A percentile compares a stretch with the other conserved stretches of the same genome.
phyloP scores from a whole-genome alignment of 2,329 filamentous ascomycete species.

The Fusarium sp. region DNA sequence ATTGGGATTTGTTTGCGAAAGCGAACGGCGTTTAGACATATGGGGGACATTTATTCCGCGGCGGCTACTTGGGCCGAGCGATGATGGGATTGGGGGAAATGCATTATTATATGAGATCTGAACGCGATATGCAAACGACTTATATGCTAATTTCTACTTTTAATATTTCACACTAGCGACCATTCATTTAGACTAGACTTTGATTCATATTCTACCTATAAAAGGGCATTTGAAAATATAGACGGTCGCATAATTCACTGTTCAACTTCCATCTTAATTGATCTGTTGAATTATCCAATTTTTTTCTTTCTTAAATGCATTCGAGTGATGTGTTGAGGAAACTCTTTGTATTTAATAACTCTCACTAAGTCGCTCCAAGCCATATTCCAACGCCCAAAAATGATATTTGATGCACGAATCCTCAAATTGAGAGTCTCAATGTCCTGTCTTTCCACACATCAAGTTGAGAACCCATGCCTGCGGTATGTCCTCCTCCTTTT shows the following conservation, averaged over 20 bases:
- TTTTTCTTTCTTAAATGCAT: no score
- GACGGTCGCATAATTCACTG: constrained; percentile 3
- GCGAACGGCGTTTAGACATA: constrained; percentile 37
- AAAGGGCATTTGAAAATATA: constrained; percentile 26
- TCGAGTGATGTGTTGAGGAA: neutral
- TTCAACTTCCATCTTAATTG: neutral
- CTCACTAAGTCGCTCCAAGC: neutral
- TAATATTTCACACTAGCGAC: constrained; percentile 38
- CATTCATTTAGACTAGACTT: constrained; percentile 45
- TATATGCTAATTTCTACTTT: constrained; percentile 42
- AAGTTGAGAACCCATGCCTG: constrained; percentile 51
- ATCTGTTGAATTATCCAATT: neutral
- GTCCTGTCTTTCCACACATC: constrained; percentile 23
- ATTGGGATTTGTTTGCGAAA: constrained; percentile 35
- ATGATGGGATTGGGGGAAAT: constrained; percentile 31
- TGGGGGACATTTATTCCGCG: constrained; percentile 30
- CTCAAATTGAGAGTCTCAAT: neutral
- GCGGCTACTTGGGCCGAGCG: constrained; percentile 30
- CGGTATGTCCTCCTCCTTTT: constrained; percentile 45
- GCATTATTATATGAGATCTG: constrained; percentile 35
- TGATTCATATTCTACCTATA: constrained; percentile 29
- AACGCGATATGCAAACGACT: constrained; percentile 37
- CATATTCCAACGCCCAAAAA: neutral
- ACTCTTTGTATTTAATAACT: neutral
- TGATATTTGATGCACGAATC: neutral